phyloP scores from a whole-genome alignment of 1,139 yeast genomes.

The Yamadazyma conglobata region DNA sequence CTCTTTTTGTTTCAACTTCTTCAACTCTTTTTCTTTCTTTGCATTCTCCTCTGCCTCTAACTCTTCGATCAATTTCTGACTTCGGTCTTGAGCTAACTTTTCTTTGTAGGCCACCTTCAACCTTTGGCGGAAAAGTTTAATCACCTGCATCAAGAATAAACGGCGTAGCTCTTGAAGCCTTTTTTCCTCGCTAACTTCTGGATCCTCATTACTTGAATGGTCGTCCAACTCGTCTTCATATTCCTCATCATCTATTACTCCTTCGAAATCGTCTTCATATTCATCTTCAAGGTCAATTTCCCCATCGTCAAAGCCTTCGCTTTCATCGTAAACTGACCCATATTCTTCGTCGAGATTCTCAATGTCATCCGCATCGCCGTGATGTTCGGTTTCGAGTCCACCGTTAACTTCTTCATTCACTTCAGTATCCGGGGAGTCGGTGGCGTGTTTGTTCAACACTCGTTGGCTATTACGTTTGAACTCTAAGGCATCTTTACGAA shows the following conservation, averaged over 20 bases:
- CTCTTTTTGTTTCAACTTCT: conserved; percentile 69
- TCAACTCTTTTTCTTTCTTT: conserved; percentile 67
- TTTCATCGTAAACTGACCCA: conserved; percentile 11
- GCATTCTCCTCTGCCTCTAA: conserved; percentile 73
- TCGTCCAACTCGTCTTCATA: conserved; percentile 32
- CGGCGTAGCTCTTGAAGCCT: conserved; percentile 74
- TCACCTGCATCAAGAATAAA: conserved; percentile 68
- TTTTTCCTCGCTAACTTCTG: conserved; percentile 57
- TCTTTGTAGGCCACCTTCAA: conserved; percentile 72
- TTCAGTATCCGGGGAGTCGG: neutral
- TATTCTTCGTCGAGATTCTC: conserved; percentile 15
- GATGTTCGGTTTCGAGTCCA: conserved; percentile 12
- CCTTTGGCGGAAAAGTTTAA: conserved; percentile 68
- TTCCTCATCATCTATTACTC: conserved; percentile 26
- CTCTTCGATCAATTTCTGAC: conserved; percentile 69
- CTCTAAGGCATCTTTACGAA: conserved; percentile 11
- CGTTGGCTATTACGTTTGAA: conserved; percentile 8
- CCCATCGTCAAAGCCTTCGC: conserved; percentile 19
- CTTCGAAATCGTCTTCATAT: conserved; percentile 22
- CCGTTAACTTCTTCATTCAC: conserved; percentile 13
- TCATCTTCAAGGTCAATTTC: conserved; percentile 7
- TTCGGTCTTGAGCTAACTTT: conserved; percentile 69
- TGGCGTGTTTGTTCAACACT: neutral
- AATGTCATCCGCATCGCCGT: conserved; percentile 10
- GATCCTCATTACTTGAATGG: conserved; percentile 34